Conservation (phyloP, 2,329 filamentous ascomycete genomes). For the Tympanopsis confertula region DNA sequence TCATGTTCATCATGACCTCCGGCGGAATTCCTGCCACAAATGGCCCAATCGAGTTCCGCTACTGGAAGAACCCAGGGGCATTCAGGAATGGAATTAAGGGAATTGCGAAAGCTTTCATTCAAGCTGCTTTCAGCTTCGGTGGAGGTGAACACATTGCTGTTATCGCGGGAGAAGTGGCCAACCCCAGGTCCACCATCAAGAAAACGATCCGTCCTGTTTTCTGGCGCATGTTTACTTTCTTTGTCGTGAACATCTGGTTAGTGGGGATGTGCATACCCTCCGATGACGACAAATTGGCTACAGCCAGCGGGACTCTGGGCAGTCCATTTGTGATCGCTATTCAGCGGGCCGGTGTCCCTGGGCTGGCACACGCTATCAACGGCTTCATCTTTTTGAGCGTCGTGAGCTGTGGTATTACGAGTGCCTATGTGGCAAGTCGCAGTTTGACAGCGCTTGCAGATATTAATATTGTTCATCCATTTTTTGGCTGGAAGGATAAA, state of each 20-base stretch:
- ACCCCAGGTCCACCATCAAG: constrained; percentile 15
- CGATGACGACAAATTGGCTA: constrained; percentile 14
- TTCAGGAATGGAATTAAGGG: constrained; percentile 19
- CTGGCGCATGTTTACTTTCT: constrained; percentile 18
- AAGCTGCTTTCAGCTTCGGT: constrained; percentile 19
- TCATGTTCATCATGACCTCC: constrained; percentile 20
- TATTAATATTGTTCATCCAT: constrained; percentile 10
- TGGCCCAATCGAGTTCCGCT: constrained; percentile 17
- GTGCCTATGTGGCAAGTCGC: constrained; percentile 18
- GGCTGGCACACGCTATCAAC: constrained; percentile 16
- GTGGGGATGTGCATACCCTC: constrained; percentile 20
- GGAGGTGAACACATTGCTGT: constrained; percentile 16
- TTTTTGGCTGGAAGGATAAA: constrained; percentile 11
- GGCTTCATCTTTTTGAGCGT: constrained; percentile 20
- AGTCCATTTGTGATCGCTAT: constrained; percentile 7
- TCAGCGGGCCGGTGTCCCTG: constrained; percentile 14
- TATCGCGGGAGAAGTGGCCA: constrained; percentile 16
- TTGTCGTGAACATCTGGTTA: constrained; percentile 20
- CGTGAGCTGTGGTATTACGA: constrained; percentile 19
- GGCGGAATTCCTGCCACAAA: constrained; percentile 16
- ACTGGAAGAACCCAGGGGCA: constrained; percentile 14
- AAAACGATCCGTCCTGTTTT: constrained; percentile 16
- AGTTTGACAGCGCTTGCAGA: constrained; percentile 17
- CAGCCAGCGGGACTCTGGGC: constrained; percentile 13
- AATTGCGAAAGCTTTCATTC: constrained; percentile 18